Percentiles rank a stretch among this genome's conserved stretches.
Evolutionary conservation across 805 yeast species (phyloP).

Genomic region (Metschnikowia corniflorae): DNA sequence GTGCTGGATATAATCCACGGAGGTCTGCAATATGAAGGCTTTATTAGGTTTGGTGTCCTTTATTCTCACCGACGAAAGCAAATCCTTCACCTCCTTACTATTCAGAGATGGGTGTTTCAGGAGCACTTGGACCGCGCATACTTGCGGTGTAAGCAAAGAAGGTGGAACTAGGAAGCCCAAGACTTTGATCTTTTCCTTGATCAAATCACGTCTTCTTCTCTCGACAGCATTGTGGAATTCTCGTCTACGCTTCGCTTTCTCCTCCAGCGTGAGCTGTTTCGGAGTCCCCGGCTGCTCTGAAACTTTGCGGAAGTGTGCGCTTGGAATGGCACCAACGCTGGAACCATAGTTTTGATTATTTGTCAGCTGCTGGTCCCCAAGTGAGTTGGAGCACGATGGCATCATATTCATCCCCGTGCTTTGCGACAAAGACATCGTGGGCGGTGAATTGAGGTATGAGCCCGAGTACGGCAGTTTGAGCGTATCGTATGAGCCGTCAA

Average conservation of each 20-base stretch:
- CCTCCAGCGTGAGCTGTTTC: slow-evolving; percentile 53
- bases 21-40: slow-evolving; percentile 67
- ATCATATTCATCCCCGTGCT: slow-evolving; percentile 15
- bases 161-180: slow-evolving; percentile 81
- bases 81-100: slow-evolving; percentile 33
- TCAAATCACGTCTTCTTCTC: slow-evolving; percentile 83
- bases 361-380: slow-evolving; percentile 4
- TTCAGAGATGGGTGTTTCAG: slow-evolving; percentile 29
- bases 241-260: slow-evolving; percentile 69
- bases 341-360: slow-evolving; percentile 6
- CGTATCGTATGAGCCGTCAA: slow-evolving; percentile 32
- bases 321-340: slow-evolving; percentile 6
- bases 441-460: slow-evolving; percentile 38
- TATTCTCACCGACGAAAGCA: slow-evolving; percentile 38
- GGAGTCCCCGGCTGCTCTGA: slow-evolving; percentile 23
- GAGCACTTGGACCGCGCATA: slow-evolving; percentile 42
- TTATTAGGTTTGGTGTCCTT: slow-evolving; percentile 80
- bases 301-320: slow-evolving; percentile 6
- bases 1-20: slow-evolving; percentile 76
- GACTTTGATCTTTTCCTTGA: slow-evolving; percentile 84
- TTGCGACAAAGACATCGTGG: slow-evolving; percentile 20
- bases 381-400: slow-evolving; percentile 6
- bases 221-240: slow-evolving; percentile 95
- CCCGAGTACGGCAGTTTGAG: slow-evolving; percentile 31
- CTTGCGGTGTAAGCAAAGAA: slow-evolving; percentile 49